Evolutionary conservation across 805 yeast genomes (phyloP), one percentile per base, ranked within the genome.

Genomic region (Cyberlindnera japonica): DNA sequence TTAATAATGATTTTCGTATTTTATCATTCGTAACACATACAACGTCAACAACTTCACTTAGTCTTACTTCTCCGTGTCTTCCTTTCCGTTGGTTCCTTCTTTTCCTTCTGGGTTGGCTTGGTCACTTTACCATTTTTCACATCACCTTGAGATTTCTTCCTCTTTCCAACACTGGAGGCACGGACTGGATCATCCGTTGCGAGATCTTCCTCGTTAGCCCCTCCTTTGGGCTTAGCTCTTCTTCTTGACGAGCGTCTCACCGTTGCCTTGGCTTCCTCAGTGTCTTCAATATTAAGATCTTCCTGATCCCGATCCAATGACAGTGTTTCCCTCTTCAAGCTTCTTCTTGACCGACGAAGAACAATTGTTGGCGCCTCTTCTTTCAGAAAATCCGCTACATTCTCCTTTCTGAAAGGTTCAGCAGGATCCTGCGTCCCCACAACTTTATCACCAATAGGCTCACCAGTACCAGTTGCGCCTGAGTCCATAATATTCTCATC

Each of bases 51-150:
- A 13, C 20, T 7, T 37, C 36, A 45, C 41, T 47, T 49, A 4
- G 50, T 45, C n/a, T 36, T 35, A 16, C 47, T 45, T 38, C 52
- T 44, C 19, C 30, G 30, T 13, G 47, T 36, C 20, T 21, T 32
- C 16, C 35, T 32, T 10, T 26, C 21, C 5, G 19, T 32, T 4
- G 35, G 15, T 17, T 26, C 15, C 11, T 23, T 3, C 18, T 3
- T 23, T 17, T 22, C 16, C 21, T 15, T 17, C 22, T 8, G 13
- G 10, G 36, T 19, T 13, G 42, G 39, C 19, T 41, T 39, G 11
- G 16, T 19, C 8, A 41, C 45, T 21, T 27, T 31, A 4, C 37
- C 44, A 19, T 41, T 40, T 19, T 27, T 33, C 8, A 27, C 37
- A 23, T 40, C 41, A 3, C 30, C 29, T 7, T 35, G 18, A 3